Percentiles rank a stretch among this genome's conserved stretches.
Evolutionary conservation across 768 basidiomycete species (phyloP).

Genomic region (Mycena metata): DNA sequence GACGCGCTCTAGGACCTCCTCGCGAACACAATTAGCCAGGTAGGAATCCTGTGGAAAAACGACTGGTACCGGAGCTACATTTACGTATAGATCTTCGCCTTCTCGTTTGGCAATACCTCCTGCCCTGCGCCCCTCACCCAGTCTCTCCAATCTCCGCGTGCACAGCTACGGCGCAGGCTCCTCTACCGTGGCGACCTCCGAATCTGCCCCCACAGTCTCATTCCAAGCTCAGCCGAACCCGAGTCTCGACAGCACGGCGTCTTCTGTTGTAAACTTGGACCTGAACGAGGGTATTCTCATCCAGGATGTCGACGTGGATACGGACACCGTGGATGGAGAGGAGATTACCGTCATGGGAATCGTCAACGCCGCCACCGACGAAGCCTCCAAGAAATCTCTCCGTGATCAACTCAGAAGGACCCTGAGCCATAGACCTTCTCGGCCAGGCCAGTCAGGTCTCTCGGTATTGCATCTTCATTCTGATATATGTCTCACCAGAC

Average conservation of each 20-base stretch:
- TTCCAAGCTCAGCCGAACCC: conserved; percentile 45
- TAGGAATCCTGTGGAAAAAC: not conserved
- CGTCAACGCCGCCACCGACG: conserved; percentile 60
- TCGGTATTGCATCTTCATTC: conserved; percentile 20
- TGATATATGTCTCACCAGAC: conserved; percentile 40
- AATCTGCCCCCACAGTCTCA: conserved; percentile 47
- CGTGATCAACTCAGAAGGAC: conserved; percentile 82
- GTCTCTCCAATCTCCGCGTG: conserved; percentile 69
- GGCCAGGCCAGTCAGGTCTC: conserved; percentile 56
- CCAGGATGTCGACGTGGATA: conserved; percentile 76
- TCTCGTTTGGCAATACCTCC: conserved; percentile 69
- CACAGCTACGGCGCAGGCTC: conserved; percentile 61
- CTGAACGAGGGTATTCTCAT: conserved; percentile 77
- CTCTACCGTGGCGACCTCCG: conserved; percentile 47
- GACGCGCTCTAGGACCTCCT: conserved; percentile 32
- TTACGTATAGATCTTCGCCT: conserved; percentile 53
- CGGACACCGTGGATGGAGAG: conserved; percentile 68
- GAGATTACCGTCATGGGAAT: conserved; percentile 62
- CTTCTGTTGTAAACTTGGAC: conserved; percentile 78
- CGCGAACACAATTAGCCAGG: conserved; percentile 26
- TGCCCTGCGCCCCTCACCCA: conserved; percentile 64
- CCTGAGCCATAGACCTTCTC: conserved; percentile 65
- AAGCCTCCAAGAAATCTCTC: conserved; percentile 72
- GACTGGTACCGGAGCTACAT: conserved; percentile 22
- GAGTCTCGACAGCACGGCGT: conserved; percentile 73